Conservation (phyloP, 192 early-diverging fungal species). For the Coemansia sp. region DNA sequence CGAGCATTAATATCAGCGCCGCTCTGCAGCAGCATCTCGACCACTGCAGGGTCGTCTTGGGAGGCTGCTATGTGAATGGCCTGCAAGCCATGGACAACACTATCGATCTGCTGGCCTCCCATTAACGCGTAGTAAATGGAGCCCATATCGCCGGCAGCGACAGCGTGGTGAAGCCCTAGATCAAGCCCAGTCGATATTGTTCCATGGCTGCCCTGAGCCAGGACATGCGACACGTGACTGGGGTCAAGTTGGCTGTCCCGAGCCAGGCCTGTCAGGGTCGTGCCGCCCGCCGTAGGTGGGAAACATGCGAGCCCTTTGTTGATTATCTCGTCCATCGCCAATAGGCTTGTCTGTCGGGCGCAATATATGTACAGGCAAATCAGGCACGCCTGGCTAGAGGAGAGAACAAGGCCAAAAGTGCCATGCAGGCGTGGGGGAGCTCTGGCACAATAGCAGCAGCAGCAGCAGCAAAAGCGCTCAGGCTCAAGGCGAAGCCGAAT, state of each 20-base stretch:
- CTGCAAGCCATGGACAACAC: constrained; percentile 65
- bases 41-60: constrained; percentile 59
- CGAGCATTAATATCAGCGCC: constrained; percentile 70
- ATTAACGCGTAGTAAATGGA: constrained; percentile 51
- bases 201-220: not conserved
- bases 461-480: constrained; percentile 5
- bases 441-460: constrained; percentile 4
- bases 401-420: constrained; percentile 4
- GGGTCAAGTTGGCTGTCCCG: constrained; percentile 1
- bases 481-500: not conserved
- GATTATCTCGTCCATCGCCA: constrained; percentile 12
- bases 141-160: constrained; percentile 41
- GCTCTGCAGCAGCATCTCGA: constrained; percentile 67
- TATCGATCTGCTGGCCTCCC: constrained; percentile 66
- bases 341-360: not conserved
- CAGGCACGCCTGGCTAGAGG: constrained; percentile 1
- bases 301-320: constrained; percentile 14
- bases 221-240: not conserved
- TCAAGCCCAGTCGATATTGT: constrained; percentile 6
- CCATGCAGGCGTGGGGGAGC: constrained; percentile 3
- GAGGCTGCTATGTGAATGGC: constrained; percentile 70
- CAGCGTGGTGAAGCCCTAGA: constrained; percentile 43
- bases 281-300: not conserved
- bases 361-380: constrained; percentile 5
- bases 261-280: not conserved